These are phyloP conservation scores for Agapanthus africanus DNA, from an alignment of 106 monocot genomes.

Conservation along the genomic window DNA sequence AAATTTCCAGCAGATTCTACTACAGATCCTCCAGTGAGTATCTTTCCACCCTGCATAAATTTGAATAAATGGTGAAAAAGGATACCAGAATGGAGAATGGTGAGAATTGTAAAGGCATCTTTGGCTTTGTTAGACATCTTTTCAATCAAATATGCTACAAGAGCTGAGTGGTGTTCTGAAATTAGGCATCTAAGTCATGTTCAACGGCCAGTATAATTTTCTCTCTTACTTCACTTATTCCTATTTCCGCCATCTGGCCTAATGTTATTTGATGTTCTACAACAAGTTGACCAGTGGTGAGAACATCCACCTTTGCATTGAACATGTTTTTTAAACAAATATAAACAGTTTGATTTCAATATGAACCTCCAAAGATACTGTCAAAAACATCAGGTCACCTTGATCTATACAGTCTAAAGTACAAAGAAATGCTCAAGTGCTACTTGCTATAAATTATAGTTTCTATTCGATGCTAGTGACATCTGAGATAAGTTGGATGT, in stretches of 20 bases:
- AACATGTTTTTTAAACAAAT: no score
- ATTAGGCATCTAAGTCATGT: neutral
- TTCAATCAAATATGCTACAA: no score
- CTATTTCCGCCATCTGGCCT: neutral
- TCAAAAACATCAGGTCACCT: neutral
- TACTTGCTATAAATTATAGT: neutral
- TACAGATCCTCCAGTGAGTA: conserved; percentile 63
- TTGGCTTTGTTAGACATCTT: no score
- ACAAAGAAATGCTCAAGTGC: neutral
- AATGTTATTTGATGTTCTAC: neutral
- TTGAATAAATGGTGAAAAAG: neutral
- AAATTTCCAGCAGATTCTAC: conserved; percentile 83
- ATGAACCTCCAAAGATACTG: no score
- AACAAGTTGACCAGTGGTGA: neutral
- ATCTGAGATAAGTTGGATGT: neutral
- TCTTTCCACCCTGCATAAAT: conserved; percentile 77
- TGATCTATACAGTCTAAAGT: neutral
- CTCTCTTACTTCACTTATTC: neutral
- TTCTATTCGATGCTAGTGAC: neutral
- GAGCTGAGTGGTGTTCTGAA: no score
- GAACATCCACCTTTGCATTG: no score
- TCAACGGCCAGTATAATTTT: neutral
- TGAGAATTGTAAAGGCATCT: neutral
- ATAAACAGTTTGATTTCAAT: neutral
- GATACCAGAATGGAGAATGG: neutral